Evolutionary conservation across 768 basidiomycete species (phyloP).

Genomic region (Agaricus sinodeliciosus): DNA sequence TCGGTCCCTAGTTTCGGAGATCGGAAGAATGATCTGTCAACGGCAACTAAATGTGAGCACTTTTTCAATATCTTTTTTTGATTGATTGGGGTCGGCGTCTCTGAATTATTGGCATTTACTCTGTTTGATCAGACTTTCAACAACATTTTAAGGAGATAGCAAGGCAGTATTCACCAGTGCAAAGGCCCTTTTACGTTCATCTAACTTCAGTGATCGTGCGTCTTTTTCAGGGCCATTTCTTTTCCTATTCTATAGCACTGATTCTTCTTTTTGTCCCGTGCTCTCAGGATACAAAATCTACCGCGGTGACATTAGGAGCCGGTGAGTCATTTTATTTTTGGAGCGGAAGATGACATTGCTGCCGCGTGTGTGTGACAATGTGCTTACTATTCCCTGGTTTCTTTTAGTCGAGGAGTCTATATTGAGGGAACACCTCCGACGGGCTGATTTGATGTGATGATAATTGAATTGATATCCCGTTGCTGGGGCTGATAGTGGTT

Average conservation of each 20-base stretch:
- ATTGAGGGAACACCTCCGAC: conserved; percentile 60
- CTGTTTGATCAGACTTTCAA: conserved; percentile 53
- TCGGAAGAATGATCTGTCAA: conserved; percentile 60
- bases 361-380: neutral
- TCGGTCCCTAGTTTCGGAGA: conserved; percentile 71
- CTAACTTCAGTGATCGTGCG: conserved; percentile 74
- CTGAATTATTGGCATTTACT: neutral
- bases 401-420: conserved; percentile 63
- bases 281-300: conserved; percentile 64
- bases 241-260: neutral
- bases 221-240: conserved; percentile 10
- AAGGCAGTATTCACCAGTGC: conserved; percentile 52
- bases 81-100: neutral
- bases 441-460: conserved; percentile 60
- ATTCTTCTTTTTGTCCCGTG: neutral
- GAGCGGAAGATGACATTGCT: conserved; percentile 4
- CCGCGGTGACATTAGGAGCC: conserved; percentile 62
- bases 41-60: conserved; percentile 63
- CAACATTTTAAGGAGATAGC: conserved; percentile 75
- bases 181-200: conserved; percentile 65
- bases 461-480: neutral
- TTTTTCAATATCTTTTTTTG: neutral
- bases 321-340: conserved; percentile 35
- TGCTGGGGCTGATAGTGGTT: neutral
- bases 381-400: neutral